Evolutionary conservation across 305 asterid genomes (phyloP).

Genomic region (Stenogyne calaminthoides): DNA sequence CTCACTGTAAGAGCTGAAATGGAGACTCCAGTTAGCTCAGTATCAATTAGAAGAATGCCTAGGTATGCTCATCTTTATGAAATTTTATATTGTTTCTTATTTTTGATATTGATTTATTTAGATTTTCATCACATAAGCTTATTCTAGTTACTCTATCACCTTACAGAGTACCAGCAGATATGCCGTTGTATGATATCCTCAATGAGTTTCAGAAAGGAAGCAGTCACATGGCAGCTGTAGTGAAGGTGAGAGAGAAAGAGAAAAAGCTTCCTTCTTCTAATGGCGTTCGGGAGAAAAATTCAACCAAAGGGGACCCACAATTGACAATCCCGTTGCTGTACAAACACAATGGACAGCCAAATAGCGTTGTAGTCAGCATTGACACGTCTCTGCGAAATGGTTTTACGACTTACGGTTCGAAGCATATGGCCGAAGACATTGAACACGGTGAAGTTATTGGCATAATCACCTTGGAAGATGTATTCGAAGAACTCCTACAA

Average conservation of each 20-base stretch:
- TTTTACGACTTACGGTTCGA: constrained; percentile 31
- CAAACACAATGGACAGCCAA: constrained; percentile 41
- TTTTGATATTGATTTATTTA: background rate
- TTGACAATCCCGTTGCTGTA: constrained; percentile 61
- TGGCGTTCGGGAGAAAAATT: constrained; percentile 36
- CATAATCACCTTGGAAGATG: constrained; percentile 96
- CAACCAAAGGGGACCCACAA: constrained; percentile 43
- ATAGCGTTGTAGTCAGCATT: constrained; percentile 53
- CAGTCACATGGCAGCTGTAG: constrained; percentile 99
- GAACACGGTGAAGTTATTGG: constrained; percentile 96
- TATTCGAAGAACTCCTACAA: constrained; percentile 97
- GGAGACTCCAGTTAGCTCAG: constrained; percentile 93
- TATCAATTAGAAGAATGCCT: constrained; percentile 93
- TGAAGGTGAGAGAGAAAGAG: constrained; percentile 65
- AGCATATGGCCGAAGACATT: constrained; percentile 49
- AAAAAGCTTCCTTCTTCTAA: constrained; percentile 32
- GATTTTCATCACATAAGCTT: constrained; percentile 13
- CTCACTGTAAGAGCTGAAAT: constrained; percentile 93
- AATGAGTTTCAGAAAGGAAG: constrained; percentile 96
- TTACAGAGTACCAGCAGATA: constrained; percentile 85
- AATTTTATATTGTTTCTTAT: background rate
- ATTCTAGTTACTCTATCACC: background rate
- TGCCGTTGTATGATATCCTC: constrained; percentile 96
- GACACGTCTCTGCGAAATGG: constrained; percentile 58
- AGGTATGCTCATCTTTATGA: constrained; percentile 47